phyloP scores from a whole-genome alignment of 305 asterid species.

The Fraxinus dipetala region DNA sequence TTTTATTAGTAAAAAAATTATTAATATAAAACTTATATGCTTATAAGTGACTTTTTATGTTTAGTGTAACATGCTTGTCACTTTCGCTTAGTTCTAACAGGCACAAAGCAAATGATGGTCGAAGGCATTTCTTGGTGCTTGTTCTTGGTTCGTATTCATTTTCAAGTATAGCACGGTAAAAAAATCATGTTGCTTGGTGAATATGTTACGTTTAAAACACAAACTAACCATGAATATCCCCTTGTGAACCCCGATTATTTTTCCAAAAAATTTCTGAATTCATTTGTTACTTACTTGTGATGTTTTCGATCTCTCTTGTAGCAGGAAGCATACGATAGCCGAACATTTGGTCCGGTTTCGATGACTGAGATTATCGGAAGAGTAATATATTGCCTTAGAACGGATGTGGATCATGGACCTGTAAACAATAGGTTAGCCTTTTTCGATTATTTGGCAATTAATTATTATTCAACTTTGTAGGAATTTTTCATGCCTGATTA shows the following conservation, averaged over 20 bases:
- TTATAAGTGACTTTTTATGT: background rate
- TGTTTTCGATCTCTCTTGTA: slow-evolving; percentile 12
- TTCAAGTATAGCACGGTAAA: background rate
- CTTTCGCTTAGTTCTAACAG: background rate
- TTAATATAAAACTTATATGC: background rate
- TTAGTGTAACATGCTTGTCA: background rate
- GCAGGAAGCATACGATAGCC: slow-evolving; percentile 89
- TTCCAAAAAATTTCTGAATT: background rate
- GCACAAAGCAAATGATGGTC: background rate
- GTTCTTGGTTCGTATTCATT: background rate
- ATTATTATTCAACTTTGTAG: background rate
- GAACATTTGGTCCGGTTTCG: slow-evolving; percentile 73
- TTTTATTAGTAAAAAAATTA: background rate
- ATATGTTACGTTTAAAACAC: background rate
- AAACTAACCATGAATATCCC: background rate
- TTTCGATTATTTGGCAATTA: background rate
- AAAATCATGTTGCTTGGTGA: background rate
- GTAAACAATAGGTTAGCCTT: slow-evolving; percentile 63
- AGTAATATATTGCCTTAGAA: slow-evolving; percentile 71
- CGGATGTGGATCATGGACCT: slow-evolving; percentile 85
- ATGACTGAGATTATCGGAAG: slow-evolving; percentile 67
- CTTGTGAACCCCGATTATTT: background rate
- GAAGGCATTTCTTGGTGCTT: background rate
- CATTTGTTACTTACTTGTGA: background rate
- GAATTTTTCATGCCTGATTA: background rate